phyloP scores from a whole-genome alignment of 2,329 filamentous ascomycete genomes.

The Ascochyta clinopodiicola region DNA sequence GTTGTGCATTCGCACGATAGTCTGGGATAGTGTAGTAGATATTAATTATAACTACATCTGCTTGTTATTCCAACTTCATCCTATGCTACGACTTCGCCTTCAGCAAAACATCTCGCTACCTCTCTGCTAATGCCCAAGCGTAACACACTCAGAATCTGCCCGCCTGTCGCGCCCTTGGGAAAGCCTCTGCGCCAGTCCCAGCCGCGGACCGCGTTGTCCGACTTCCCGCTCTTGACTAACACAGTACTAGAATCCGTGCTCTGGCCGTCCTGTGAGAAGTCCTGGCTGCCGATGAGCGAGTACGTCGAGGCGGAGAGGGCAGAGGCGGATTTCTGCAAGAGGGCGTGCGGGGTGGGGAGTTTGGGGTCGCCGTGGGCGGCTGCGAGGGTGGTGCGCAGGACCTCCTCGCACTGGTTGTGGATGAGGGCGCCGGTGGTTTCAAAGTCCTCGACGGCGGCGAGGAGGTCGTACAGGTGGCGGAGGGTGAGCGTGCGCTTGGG shows the following conservation, averaged over 20 bases:
- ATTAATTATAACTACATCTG: too few relatives aligned
- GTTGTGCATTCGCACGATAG: too few relatives aligned
- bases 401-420: slow-evolving; percentile 76
- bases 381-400: slow-evolving; percentile 76
- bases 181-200: slow-evolving; percentile 76
- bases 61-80: not conserved
- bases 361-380: slow-evolving; percentile 62
- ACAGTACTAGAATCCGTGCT: slow-evolving; percentile 57
- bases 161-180: slow-evolving; percentile 63
- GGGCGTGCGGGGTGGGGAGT: slow-evolving; percentile 21
- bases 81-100: slow-evolving; percentile 61
- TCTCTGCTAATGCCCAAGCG: slow-evolving; percentile 77
- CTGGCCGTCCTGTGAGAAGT: slow-evolving; percentile 57
- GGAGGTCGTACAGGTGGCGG: slow-evolving; percentile 74
- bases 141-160: slow-evolving; percentile 75
- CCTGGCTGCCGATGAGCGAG: slow-evolving; percentile 75
- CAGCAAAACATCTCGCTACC: slow-evolving; percentile 72
- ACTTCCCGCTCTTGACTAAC: slow-evolving; percentile 43
- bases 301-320: slow-evolving; percentile 64
- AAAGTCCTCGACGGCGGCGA: slow-evolving; percentile 80
- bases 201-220: slow-evolving; percentile 60
- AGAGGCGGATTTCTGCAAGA: slow-evolving; percentile 66
- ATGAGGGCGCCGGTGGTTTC: slow-evolving; percentile 77
- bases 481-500: slow-evolving; percentile 68
- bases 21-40: too few relatives aligned